phyloP scores from a whole-genome alignment of 176 grass and related monocot species.

The Alloteropsis semialata region DNA sequence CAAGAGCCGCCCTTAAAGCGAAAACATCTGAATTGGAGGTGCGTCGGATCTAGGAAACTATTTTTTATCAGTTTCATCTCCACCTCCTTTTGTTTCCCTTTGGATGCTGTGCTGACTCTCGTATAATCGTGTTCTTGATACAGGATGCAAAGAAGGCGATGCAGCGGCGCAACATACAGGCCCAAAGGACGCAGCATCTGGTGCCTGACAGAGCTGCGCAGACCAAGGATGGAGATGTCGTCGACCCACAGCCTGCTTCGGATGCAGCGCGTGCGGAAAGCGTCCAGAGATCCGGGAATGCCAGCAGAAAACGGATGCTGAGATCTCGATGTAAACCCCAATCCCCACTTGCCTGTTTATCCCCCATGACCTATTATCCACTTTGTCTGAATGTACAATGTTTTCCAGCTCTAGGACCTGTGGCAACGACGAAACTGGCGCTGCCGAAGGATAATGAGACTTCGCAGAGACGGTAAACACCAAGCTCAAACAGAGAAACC shows the following conservation, averaged over 20 bases:
- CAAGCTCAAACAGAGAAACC: neutral
- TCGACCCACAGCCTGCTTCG: constrained; percentile 16
- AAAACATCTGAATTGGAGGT: constrained; percentile 61
- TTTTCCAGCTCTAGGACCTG: constrained; percentile 55
- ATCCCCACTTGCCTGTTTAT: neutral
- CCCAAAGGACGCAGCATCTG: constrained; percentile 1
- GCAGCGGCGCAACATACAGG: neutral
- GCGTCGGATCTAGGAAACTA: neutral
- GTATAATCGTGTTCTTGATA: neutral
- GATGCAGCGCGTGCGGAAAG: neutral
- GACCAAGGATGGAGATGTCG: constrained; percentile 10
- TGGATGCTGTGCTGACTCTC: neutral
- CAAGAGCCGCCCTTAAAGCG: constrained; percentile 35
- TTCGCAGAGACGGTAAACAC: constrained; percentile 39
- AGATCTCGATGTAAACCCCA: constrained; percentile 45
- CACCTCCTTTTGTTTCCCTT: neutral
- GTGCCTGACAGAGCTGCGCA: neutral
- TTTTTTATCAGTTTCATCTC: neutral
- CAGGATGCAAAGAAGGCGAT: constrained; percentile 43
- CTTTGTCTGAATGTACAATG: neutral
- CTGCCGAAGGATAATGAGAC: constrained; percentile 25
- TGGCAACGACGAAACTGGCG: neutral
- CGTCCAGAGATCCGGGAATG: constrained; percentile 29
- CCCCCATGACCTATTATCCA: neutral
- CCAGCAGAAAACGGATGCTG: constrained; percentile 43